phyloP scores from a whole-genome alignment of 2,329 filamentous ascomycete species.

The Hypomyces rosellus region DNA sequence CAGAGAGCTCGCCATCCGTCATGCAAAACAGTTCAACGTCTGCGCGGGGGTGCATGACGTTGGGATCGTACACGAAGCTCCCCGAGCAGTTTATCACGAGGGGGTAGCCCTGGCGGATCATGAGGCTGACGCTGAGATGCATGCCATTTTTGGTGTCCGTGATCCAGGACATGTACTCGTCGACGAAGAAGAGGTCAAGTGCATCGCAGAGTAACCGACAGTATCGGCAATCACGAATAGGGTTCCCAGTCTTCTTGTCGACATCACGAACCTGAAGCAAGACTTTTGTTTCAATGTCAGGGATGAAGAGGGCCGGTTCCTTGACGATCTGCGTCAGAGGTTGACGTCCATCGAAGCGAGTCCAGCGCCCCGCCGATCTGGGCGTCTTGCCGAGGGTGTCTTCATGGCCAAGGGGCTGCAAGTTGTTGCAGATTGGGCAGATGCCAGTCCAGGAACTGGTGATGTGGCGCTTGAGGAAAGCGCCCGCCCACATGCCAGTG shows the following conservation, averaged over 20 bases:
- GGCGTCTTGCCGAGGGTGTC: not conserved
- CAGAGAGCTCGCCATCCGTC: not conserved
- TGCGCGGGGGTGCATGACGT: not conserved
- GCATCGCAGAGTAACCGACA: slow-evolving; percentile 4
- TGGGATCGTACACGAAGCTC: not conserved
- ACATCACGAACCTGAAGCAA: not conserved
- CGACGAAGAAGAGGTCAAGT: slow-evolving; percentile 5
- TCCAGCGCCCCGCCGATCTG: too few species aligned
- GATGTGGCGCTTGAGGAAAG: too few species aligned
- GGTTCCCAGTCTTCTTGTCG: not conserved
- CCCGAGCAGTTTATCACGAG: not conserved
- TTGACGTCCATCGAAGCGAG: too few species aligned
- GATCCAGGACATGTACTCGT: not conserved
- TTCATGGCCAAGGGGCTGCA: slow-evolving; percentile 1
- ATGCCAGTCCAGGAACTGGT: not conserved
- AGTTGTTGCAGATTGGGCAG: slow-evolving; percentile 7
- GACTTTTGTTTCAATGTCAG: not conserved
- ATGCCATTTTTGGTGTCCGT: not conserved
- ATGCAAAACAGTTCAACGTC: not conserved
- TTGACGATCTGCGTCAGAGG: not conserved
- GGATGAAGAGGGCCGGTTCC: not conserved
- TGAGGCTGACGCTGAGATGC: not conserved
- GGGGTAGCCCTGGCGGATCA: not conserved
- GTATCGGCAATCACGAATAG: slow-evolving; percentile 4
- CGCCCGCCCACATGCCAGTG: too few species aligned